Conservation (phyloP, 2,329 filamentous ascomycete species). For the Aspergillus thermomutatus region DNA sequence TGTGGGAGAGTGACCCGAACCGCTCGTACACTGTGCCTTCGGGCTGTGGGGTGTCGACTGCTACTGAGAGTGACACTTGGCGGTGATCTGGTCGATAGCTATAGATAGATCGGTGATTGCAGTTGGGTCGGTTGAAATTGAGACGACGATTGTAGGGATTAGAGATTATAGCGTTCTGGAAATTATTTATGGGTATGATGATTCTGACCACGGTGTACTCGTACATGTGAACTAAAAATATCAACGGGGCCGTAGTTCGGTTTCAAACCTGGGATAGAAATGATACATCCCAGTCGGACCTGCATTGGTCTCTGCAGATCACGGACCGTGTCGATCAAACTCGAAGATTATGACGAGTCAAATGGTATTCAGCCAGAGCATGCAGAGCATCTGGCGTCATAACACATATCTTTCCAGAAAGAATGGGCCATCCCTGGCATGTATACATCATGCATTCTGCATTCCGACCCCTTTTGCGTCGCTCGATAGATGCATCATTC, state of each 20-base stretch:
- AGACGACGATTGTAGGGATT: not conserved
- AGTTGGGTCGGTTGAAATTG: too few species aligned
- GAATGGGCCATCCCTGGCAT: not conserved
- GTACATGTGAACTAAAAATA: not conserved
- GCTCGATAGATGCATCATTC: not conserved
- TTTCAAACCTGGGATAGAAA: not conserved
- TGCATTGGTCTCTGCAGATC: not conserved
- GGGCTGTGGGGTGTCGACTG: slow-evolving; percentile 30
- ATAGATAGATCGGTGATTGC: not conserved
- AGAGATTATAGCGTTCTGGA: not conserved
- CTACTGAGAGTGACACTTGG: slow-evolving; percentile 40
- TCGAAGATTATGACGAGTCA: not conserved
- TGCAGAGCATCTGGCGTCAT: not conserved
- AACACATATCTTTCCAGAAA: not conserved
- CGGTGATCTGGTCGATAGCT: slow-evolving; percentile 12
- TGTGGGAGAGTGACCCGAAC: slow-evolving; percentile 62
- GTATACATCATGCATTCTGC: not conserved
- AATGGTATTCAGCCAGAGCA: not conserved
- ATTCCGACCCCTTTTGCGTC: not conserved
- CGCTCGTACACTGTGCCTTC: slow-evolving; percentile 39
- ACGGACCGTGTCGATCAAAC: not conserved
- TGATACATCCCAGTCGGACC: not conserved
- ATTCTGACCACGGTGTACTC: too few species aligned
- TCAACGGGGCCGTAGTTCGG: not conserved
- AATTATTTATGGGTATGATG: not conserved